Percentiles rank a stretch among this genome's conserved stretches.
Conservation (phyloP, 2,329 filamentous ascomycete species). For the Dothideomycetes sp. region DNA sequence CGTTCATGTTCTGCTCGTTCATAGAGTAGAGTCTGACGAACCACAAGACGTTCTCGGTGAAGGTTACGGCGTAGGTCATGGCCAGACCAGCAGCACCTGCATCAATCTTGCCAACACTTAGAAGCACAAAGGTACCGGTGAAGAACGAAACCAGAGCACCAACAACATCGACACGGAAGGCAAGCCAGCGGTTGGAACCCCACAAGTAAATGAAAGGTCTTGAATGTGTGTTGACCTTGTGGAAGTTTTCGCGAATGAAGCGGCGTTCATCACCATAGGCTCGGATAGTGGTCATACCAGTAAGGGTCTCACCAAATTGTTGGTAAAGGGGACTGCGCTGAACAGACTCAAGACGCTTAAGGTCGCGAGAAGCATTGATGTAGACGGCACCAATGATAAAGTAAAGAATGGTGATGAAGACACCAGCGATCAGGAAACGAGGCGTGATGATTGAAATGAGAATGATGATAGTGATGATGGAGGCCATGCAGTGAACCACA, state of each 20-base stretch:
- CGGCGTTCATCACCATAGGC: conserved; percentile 90
- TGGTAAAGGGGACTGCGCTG: conserved; percentile 93
- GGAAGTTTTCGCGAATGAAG: conserved; percentile 85
- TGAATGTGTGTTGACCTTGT: conserved; percentile 79
- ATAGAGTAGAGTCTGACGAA: conserved; percentile 86
- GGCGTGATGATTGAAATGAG: conserved; percentile 86
- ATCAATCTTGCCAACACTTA: conserved; percentile 74
- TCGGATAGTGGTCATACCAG: conserved; percentile 90
- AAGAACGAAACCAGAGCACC: conserved; percentile 91
- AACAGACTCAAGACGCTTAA: conserved; percentile 90
- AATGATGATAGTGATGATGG: conserved; percentile 73
- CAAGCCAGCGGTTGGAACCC: conserved; percentile 94
- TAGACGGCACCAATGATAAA: conserved; percentile 79
- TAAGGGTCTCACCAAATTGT: conserved; percentile 92
- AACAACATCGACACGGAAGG: conserved; percentile 81
- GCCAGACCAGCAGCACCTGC: conserved; percentile 88
- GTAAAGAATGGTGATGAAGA: conserved; percentile 79
- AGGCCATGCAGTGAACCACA: conserved; percentile 56
- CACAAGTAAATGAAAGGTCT: conserved; percentile 93
- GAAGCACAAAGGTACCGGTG: conserved; percentile 80
- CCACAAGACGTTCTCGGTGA: conserved; percentile 95
- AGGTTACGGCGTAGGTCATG: conserved; percentile 89
- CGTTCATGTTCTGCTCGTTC: conserved; percentile 99
- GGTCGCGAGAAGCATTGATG: conserved; percentile 81
- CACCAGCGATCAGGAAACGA: conserved; percentile 74